These are phyloP conservation scores for Nemania serpens DNA, from an alignment of 2,329 filamentous ascomycete genomes.

Conservation along the genomic window DNA sequence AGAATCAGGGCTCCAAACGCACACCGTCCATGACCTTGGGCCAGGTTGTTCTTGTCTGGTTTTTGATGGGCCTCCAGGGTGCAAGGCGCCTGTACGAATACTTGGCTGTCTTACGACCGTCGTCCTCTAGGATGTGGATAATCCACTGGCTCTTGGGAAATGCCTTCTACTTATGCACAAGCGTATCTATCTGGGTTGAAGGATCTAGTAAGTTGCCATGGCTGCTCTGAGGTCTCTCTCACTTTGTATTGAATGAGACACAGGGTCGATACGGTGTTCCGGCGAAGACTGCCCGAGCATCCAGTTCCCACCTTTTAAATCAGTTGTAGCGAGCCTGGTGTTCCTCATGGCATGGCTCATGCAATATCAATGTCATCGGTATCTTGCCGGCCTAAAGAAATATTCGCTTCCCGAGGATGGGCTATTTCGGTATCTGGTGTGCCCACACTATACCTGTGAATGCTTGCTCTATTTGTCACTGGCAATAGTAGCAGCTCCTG, in stretches of 20 bases:
- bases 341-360: constrained; percentile 72
- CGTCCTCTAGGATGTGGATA: constrained; percentile 80
- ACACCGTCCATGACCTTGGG: constrained; percentile 58
- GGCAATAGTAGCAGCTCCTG: constrained; percentile 73
- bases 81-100: constrained; percentile 78
- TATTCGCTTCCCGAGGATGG: constrained; percentile 80
- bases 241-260: constrained; percentile 25
- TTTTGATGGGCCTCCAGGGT: constrained; percentile 77
- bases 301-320: constrained; percentile 51
- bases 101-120: constrained; percentile 65
- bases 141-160: constrained; percentile 82
- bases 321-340: constrained; percentile 60
- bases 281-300: constrained; percentile 29
- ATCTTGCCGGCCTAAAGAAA: constrained; percentile 73
- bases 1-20: constrained; percentile 42
- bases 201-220: constrained; percentile 64
- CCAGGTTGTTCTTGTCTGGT: constrained; percentile 70
- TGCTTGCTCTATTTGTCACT: constrained; percentile 83
- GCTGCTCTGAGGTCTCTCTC: neutral
- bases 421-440: constrained; percentile 73
- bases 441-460: constrained; percentile 91
- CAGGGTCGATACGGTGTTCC: constrained; percentile 43
- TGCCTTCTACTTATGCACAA: constrained; percentile 74
- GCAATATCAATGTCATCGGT: constrained; percentile 75
- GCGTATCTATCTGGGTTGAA: constrained; percentile 83